Base-by-base conservation (phyloP, 176 grass and related monocot genomes). In the Saccharum spontaneum region DNA sequence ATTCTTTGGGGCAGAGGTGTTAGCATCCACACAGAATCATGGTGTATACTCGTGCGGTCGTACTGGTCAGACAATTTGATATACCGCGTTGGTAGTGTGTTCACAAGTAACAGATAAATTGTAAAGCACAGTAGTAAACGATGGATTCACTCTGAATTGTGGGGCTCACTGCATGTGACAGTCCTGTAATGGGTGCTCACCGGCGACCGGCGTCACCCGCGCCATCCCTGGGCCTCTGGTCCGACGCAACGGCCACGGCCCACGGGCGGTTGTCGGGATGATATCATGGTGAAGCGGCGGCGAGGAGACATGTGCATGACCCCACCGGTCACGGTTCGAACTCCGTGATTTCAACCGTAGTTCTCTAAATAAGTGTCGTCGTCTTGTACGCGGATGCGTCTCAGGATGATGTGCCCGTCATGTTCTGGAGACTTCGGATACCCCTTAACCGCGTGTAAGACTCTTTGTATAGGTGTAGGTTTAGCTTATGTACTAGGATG, bases 1-100 rank as follows among this genome's bases (percentile, higher is more conserved):
- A 73, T 74, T 79, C 84, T 46, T 67, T 65, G 2, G 38, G 80
- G 33, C 30, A 72, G 76, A 77, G 12, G 59, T 84, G 46, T 49
- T 71, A 46, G 34, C 65, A 36, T 62, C 12, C 52, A 30, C 52
- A 30, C 26, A 79, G 34, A 71, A 13, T 22, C 38, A 60, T 70
- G 39, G 45, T 34, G 46, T 34, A 77, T 60, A 77, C 64, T 2
- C 8, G 50, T 24, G 46, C 46, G 46, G 46, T 49, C 14, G 46
- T 16, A 16, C 7, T 60, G 20, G 54, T 10, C 23, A 28, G 38
- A 23, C 65, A 40, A 39, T 33, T 77, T 82, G 15, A 44, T 64
- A 82, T 71, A 54, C 4, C 43, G 34, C 44, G 12, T 43, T 40
- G 57, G 2, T 75, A 57, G 31, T 4, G 62, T n/a, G 37, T 43